These are phyloP conservation scores for Phaseolus coccineus DNA, from an alignment of 331 rosid species.

Conservation along the genomic window DNA sequence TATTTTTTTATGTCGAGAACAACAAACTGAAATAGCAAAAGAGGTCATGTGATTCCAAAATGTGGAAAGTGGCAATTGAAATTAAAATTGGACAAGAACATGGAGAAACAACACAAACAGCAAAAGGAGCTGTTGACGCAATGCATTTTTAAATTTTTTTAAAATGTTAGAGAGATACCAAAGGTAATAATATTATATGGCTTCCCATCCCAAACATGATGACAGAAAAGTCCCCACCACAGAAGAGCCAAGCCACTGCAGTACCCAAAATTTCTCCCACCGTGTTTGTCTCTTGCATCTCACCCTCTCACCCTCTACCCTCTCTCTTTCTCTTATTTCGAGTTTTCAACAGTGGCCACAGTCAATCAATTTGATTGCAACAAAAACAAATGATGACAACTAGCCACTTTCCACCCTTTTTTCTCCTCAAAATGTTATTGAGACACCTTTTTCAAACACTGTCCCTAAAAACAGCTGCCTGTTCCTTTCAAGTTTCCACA, in stretches of 20 bases:
- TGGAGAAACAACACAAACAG: conserved; percentile 17
- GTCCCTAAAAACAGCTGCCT: conserved; percentile 21
- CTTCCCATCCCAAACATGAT: conserved; percentile 51
- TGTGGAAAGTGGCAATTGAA: neutral
- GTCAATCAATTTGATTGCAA: conserved; percentile 56
- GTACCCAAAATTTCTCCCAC: conserved; percentile 45
- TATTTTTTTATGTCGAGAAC: neutral
- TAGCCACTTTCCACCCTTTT: conserved; percentile 55
- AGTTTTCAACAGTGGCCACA: conserved; percentile 49
- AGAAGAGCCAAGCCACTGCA: neutral
- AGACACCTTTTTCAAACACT: conserved; percentile 59
- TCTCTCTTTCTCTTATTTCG: conserved; percentile 61
- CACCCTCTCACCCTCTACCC: neutral
- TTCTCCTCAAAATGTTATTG: conserved; percentile 47
- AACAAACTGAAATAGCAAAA: neutral
- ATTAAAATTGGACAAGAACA: neutral
- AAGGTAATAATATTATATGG: conserved; percentile 32
- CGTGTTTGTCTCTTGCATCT: conserved; percentile 29
- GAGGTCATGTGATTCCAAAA: conserved; percentile 3
- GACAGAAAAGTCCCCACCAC: conserved; percentile 32
- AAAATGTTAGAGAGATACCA: conserved; percentile 29
- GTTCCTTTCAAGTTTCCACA: conserved; percentile 9
- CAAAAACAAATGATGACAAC: conserved; percentile 61
- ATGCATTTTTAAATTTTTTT: neutral
- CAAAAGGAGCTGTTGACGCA: conserved; percentile 16